These are phyloP conservation scores for Ogataea pilisensis DNA, from an alignment of 805 yeast species.

Conservation along the genomic window DNA sequence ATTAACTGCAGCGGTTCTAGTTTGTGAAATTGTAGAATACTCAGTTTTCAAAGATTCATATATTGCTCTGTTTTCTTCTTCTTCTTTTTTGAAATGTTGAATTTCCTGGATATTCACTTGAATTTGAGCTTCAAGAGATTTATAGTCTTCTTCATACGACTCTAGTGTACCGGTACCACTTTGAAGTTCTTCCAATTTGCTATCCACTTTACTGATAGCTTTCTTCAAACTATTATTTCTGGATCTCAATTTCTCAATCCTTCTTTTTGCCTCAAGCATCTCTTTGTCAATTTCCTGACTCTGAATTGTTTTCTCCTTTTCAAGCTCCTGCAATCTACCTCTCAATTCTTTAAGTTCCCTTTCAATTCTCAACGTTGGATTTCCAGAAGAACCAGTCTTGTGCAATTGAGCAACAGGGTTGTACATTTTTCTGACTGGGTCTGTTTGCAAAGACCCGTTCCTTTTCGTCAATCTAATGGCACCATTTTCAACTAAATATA, in stretches of 20 bases:
- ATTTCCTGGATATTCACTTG: constrained; percentile 18
- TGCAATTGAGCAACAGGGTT: constrained; percentile 19
- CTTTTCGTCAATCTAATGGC: constrained; percentile 25
- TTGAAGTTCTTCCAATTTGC: constrained; percentile 41
- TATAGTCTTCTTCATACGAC: constrained; percentile 32
- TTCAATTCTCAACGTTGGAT: constrained; percentile 15
- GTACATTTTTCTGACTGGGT: constrained; percentile 21
- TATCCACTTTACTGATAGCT: constrained; percentile 32
- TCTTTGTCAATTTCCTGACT: constrained; percentile 5
- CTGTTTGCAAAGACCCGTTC: constrained; percentile 27
- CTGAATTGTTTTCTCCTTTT: constrained; percentile 8
- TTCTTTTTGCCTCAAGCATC: constrained; percentile 4
- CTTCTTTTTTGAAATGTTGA: constrained; percentile 19
- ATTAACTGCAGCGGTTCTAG: constrained; percentile 7
- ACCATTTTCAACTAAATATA: constrained; percentile 24
- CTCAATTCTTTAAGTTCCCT: constrained; percentile 13
- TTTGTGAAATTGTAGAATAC: constrained; percentile 9
- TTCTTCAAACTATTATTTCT: constrained; percentile 16
- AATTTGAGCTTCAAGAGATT: constrained; percentile 29
- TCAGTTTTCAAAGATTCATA: constrained; percentile 11
- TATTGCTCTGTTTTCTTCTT: constrained; percentile 4
- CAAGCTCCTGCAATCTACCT: constrained; percentile 1
- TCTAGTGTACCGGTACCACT: constrained; percentile 37
- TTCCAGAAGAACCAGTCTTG: constrained; percentile 22
- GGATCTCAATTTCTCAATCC: constrained; percentile 12